Conservation (phyloP, 176 grass and related monocot genomes). For the Eleusine indica region DNA sequence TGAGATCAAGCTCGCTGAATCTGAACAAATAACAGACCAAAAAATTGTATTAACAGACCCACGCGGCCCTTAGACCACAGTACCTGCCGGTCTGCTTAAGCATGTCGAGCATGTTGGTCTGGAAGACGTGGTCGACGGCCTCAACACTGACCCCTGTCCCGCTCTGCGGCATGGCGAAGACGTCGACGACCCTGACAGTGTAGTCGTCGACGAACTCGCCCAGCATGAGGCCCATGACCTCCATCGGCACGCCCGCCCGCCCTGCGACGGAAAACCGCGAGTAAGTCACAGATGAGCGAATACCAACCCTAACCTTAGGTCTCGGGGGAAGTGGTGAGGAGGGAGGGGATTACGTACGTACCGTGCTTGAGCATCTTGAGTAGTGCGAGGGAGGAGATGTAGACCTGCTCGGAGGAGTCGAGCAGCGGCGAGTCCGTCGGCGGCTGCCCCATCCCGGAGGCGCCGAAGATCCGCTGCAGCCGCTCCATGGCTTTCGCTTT, state of each 20-base stretch:
- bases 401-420: constrained; percentile 99
- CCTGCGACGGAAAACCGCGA: constrained; percentile 36
- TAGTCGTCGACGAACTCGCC: constrained; percentile 98
- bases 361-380: constrained; percentile 99
- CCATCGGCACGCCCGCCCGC: constrained; percentile 94
- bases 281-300: not conserved
- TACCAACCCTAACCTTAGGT: constrained; percentile 20
- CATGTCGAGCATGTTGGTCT: constrained; percentile 99
- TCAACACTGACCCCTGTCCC: constrained; percentile 93
- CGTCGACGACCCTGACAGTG: constrained; percentile 90
- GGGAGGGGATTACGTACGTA: constrained; percentile 15
- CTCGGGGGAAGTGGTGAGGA: not conserved
- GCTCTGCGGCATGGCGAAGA: constrained; percentile 99
- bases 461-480: constrained; percentile 90
- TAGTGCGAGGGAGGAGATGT: constrained; percentile 98
- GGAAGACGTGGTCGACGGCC: constrained; percentile 97
- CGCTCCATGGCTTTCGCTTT: constrained; percentile 55
- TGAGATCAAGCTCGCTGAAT: not conserved
- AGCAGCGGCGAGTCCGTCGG: constrained; percentile 89
- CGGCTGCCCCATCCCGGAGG: constrained; percentile 90
- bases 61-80: no score
- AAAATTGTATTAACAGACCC: constrained; percentile 1
- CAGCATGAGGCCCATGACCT: constrained; percentile 97
- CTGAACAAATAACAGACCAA: not conserved
- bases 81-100: constrained; percentile 98